A percentile compares a stretch with the other conserved stretches of the same genome.
These are phyloP conservation scores for Chrysoporthe cubensis DNA, from an alignment of 2,329 filamentous ascomycete species.

Conservation along the genomic window DNA sequence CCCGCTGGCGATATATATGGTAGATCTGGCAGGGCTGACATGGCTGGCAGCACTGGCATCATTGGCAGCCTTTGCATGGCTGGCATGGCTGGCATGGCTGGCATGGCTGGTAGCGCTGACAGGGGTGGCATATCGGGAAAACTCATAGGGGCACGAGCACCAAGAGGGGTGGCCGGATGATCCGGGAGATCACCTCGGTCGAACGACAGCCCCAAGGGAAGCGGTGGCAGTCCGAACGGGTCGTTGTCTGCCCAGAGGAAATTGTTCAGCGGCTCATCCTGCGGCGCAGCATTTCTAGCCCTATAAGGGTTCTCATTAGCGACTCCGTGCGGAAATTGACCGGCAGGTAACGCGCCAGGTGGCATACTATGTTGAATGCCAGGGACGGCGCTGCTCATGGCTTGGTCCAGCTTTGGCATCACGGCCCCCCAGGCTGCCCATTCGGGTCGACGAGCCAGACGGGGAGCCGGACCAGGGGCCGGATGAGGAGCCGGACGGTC, in stretches of 20 bases:
- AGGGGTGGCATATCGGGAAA: too few species aligned
- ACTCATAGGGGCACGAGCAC: background rate
- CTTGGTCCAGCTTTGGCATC: background rate
- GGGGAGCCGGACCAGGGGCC: background rate
- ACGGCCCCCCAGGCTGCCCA: background rate
- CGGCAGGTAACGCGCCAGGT: constrained; percentile 11
- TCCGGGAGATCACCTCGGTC: background rate
- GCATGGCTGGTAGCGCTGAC: background rate
- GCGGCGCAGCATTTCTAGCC: background rate
- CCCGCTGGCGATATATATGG: background rate
- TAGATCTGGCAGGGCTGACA: too few species aligned
- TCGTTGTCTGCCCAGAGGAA: background rate
- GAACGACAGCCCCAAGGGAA: background rate
- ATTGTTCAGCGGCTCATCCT: constrained; percentile 6
- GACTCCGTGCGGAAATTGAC: constrained; percentile 15
- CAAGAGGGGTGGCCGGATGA: background rate
- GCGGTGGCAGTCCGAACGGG: background rate
- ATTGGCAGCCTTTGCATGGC: too few species aligned
- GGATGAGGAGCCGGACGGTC: too few species aligned
- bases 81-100: too few species aligned
- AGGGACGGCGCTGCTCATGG: constrained; percentile 1
- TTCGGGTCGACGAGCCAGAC: background rate
- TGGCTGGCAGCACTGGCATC: too few species aligned
- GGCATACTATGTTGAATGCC: constrained; percentile 20
- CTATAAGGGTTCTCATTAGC: constrained; percentile 21